Evolutionary conservation across 192 early-diverging fungal genomes (phyloP).

Genomic region (Diversispora epigaea): DNA sequence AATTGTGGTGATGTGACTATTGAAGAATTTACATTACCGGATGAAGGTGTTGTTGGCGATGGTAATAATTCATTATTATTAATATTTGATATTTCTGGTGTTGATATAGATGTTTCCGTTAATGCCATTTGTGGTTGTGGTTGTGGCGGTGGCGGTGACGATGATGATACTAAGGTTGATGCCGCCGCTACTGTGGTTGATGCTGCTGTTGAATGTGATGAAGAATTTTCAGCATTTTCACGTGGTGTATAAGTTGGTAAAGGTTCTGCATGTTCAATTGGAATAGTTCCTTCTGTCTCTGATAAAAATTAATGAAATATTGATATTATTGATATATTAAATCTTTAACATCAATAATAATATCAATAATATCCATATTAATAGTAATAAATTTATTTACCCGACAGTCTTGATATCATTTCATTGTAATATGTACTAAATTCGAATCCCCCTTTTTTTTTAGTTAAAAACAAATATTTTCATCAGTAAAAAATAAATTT

Average conservation of each 20-base stretch:
- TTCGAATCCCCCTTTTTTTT: conserved; percentile 47
- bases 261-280: conserved; percentile 35
- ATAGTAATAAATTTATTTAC: conserved; percentile 22
- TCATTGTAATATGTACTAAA: conserved; percentile 40
- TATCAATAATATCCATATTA: too few relatives aligned
- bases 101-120: too few relatives aligned
- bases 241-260: conserved; percentile 41
- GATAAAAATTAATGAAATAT: not conserved
- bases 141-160: too few relatives aligned
- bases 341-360: too few relatives aligned
- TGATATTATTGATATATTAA: not conserved
- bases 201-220: not conserved
- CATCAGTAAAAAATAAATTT: not conserved
- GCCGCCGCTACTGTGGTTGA: not conserved
- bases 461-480: not conserved
- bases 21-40: not conserved
- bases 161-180: too few relatives aligned
- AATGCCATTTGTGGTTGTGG: too few relatives aligned
- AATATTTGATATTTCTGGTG: too few relatives aligned
- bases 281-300: conserved; percentile 34
- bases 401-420: conserved; percentile 39
- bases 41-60: not conserved
- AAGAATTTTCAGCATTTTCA: not conserved
- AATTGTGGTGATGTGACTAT: not conserved
- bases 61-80: too few relatives aligned